Base-by-base conservation (phyloP, 2,329 filamentous ascomycete genomes). In the Zasmidium angulare region DNA sequence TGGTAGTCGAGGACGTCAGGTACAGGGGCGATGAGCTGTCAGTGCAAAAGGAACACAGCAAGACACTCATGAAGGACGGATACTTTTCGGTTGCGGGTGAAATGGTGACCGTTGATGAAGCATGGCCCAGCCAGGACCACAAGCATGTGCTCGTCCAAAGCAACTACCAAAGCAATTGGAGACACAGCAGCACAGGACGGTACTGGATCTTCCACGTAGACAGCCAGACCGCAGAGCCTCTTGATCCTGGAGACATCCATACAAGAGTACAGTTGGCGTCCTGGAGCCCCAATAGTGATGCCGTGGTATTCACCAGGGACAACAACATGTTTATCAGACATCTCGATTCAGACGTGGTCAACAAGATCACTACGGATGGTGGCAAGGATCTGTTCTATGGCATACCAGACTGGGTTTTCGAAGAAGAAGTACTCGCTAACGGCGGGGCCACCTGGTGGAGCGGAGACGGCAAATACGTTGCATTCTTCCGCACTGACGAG, bases 391-490 rank as follows among this genome's bases (percentile, higher is more conserved):
- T 95, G 60, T 99, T 99, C 76, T 97, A 99, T 69, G 95, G 95
- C 19, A 86, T 97, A 20, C 95, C 95, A 0, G 96, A 99, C 74
- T 99, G 95, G 95, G 95, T 98, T 0, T 96, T 96, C 69, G 91
- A 96, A 71, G 86, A 89, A 68, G 91, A 96, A 74, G 91, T 96
- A 2, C 90, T 98, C 63, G 75, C 80, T 14, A 88, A 85, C 1
- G 89, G 90, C 67, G 91, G 85, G 62, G 93, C 90, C 3, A 96
- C 93, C 1, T 99, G 96, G 95, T 99, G 93, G 93, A 93, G 91
- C 31, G 84, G 88, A 36, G 91, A 96, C 72, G 95, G 93, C 53
- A 89, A 91, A 68, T 96, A 90, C 72, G 78, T 99, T 59, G 91
- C 95, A 21, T 99, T 96, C 74, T 79, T 99, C 61, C 88, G 92